Conservation (phyloP, 2,329 filamentous ascomycete species). For the Ilyonectria mors-panacis region DNA sequence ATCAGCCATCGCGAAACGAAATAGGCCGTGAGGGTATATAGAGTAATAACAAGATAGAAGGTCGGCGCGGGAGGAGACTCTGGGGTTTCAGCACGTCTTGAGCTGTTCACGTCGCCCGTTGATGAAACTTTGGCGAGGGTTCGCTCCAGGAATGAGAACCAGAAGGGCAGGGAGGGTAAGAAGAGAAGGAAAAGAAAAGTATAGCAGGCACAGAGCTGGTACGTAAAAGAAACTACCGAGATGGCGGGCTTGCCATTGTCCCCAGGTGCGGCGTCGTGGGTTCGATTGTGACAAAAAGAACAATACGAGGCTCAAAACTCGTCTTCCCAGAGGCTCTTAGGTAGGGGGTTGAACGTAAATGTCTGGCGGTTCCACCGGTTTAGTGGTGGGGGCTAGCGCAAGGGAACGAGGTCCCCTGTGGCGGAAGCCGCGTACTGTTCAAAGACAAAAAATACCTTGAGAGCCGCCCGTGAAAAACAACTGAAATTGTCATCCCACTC, state of each 20-base stretch:
- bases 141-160: background rate
- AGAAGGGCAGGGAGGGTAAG: constrained; percentile 3
- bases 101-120: background rate
- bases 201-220: constrained; percentile 11
- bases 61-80: background rate
- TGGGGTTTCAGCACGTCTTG: background rate
- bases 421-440: background rate
- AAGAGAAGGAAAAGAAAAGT: constrained; percentile 4
- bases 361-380: background rate
- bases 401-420: background rate
- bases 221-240: constrained; percentile 6
- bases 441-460: background rate
- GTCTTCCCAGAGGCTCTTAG: constrained; percentile 15
- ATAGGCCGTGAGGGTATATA: constrained; percentile 34
- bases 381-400: background rate
- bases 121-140: background rate
- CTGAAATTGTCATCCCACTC: background rate
- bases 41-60: background rate
- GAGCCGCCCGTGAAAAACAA: background rate
- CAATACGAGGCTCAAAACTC: constrained; percentile 44
- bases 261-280: constrained; percentile 38
- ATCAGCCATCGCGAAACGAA: constrained; percentile 34
- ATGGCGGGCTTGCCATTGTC: constrained; percentile 40
- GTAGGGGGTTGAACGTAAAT: background rate
- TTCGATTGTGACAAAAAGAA: constrained; percentile 48